Evolutionary conservation across 108 stramenopile genomes (phyloP).

Genomic region (Cylindrotheca closterium): DNA sequence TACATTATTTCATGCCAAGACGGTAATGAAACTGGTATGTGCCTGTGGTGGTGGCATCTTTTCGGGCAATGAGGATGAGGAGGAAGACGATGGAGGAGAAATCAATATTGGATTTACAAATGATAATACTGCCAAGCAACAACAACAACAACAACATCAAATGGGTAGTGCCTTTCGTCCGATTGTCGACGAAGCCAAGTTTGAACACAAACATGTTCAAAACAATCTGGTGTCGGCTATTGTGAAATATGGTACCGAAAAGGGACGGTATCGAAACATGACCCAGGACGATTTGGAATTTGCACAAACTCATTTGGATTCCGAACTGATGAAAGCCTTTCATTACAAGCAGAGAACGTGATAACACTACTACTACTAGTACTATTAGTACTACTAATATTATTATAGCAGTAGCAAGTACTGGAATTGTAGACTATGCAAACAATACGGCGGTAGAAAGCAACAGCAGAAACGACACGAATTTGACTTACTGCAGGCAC

Average conservation of each 20-base stretch:
- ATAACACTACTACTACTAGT: no score
- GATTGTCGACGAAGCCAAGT: constrained; percentile 28
- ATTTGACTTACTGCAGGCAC: no score
- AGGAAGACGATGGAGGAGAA: neutral
- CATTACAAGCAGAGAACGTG: constrained; percentile 33
- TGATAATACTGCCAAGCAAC: no score
- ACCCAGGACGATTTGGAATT: constrained; percentile 50
- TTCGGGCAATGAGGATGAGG: neutral
- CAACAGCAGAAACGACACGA: no score
- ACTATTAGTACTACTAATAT: no score
- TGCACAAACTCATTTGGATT: constrained; percentile 41
- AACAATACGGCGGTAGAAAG: no score
- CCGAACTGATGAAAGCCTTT: constrained; percentile 55
- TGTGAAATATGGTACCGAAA: constrained; percentile 67
- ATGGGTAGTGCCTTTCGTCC: neutral
- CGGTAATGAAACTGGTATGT: constrained; percentile 56
- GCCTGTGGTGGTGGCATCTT: constrained; percentile 65
- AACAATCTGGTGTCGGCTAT: constrained; percentile 68
- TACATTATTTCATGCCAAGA: constrained; percentile 59
- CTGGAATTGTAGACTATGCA: no score
- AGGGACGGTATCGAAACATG: constrained; percentile 42
- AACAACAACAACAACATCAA: no score
- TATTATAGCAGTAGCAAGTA: no score
- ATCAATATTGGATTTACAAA: neutral
- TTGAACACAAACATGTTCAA: constrained; percentile 25